Evolutionary conservation across 352 stramenopile species (phyloP).

Genomic region (Globisporangium splendens): DNA sequence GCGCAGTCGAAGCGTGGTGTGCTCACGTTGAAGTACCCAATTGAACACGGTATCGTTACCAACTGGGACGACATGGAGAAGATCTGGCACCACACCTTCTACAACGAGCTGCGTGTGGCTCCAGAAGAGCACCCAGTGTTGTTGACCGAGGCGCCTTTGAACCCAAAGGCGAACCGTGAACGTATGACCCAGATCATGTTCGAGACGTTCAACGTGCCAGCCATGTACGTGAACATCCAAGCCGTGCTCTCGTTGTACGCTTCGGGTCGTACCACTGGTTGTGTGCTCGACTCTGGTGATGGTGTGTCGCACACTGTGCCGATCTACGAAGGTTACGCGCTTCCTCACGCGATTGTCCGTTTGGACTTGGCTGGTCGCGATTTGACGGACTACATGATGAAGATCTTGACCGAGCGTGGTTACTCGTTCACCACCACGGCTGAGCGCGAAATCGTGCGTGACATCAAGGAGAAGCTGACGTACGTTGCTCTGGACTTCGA

Average conservation of each 20-base stretch:
- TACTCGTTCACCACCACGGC: too few relatives aligned
- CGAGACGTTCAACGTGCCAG: conserved; percentile 93
- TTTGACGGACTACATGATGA: too few relatives aligned
- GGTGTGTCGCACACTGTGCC: conserved; percentile 70
- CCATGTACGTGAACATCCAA: conserved; percentile 93
- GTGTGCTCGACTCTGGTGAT: conserved; percentile 87
- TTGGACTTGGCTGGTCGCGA: too few relatives aligned
- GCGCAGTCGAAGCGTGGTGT: conserved; percentile 15
- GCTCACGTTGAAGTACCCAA: conserved; percentile 83
- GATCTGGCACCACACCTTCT: conserved; percentile 99
- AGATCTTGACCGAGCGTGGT: too few relatives aligned
- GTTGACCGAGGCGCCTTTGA: conserved; percentile 93
- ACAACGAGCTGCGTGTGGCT: conserved; percentile 95
- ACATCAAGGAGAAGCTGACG: conserved; percentile 36
- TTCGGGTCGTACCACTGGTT: conserved; percentile 92
- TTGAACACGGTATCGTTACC: conserved; percentile 99
- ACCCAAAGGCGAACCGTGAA: conserved; percentile 92
- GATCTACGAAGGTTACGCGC: too few relatives aligned
- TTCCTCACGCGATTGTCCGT: too few relatives aligned
- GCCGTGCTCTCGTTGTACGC: conserved; percentile 94
- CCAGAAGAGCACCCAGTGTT: conserved; percentile 97
- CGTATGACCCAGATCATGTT: conserved; percentile 97
- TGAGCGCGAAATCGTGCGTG: too few relatives aligned
- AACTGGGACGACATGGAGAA: conserved; percentile 99
- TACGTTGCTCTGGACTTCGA: conserved; percentile 95